Base-by-base conservation (phyloP, 257 asterid genomes). In the Coffea canephora region DNA sequence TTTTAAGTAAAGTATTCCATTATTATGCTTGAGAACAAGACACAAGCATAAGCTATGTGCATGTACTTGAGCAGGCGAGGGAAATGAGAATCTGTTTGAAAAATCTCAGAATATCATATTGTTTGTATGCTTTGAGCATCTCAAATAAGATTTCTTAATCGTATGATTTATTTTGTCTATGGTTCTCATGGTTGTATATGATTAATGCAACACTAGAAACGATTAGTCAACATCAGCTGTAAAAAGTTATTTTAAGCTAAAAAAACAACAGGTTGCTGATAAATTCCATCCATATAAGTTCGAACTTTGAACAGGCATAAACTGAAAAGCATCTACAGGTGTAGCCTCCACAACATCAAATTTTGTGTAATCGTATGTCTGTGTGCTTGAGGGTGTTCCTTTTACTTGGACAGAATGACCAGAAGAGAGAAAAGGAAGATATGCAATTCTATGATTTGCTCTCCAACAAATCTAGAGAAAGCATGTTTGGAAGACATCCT, bases 41-140 rank as follows among this genome's bases (percentile, higher is more conserved):
- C 78, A 59, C 64, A 71, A 71, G n/a, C 71, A 62, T 61, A 25
- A 75, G 27, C 25, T 61, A n/a, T 61, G 71, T 59, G 25, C 79
- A 61, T 61, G 71, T 57, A 75, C 79, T 41, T 61, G 21, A 75
- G 54, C 12, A 74, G 62, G 34, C 3, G 4, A 27, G 21, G 48
- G 75, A 6, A 69, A 19, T 27, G 39, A 8, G 14, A 8, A 10
- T 45, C 19, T 71, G 55, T 71, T 23, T 12, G 11, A 46, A 54
- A 19, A 11, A 71, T 71, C 75, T 71, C 71, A 71, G 46, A 69
- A 71, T 23, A 27, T 27, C 27, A 27, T 27, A 45, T 45, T 21
- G 59, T n/a, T 45, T 48, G 21, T 4, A 27, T 34, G 36, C 0
- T 74, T 18, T 18, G 8, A 14, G 0, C 8, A 50, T 31, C 59